phyloP scores from a whole-genome alignment of 2,329 filamentous ascomycete genomes.

The Colletotrichum higginsianum region DNA sequence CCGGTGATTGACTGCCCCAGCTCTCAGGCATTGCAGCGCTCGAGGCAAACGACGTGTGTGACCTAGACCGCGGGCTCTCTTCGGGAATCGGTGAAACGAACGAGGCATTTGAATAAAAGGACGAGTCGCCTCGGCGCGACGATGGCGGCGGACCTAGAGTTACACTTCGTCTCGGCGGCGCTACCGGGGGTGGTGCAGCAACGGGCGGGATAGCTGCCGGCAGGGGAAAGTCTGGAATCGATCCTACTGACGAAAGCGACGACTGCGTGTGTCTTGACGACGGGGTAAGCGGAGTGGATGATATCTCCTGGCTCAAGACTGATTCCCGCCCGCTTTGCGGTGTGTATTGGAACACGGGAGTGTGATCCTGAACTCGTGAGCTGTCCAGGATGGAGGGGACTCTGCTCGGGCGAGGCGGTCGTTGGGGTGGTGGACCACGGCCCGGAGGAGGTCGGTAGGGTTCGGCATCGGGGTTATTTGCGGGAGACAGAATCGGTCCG shows the following conservation, averaged over 20 bases:
- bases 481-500: conserved; percentile 55
- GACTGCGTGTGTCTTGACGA: conserved; percentile 68
- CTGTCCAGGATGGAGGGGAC: conserved; percentile 73
- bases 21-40: conserved; percentile 80
- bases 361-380: conserved; percentile 69
- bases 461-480: conserved; percentile 52
- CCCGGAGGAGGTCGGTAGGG: conserved; percentile 67
- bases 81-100: conserved; percentile 84
- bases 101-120: conserved; percentile 76
- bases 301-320: conserved; percentile 52
- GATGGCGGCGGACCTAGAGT: conserved; percentile 73
- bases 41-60: conserved; percentile 78
- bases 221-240: conserved; percentile 72
- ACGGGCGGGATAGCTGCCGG: conserved; percentile 52
- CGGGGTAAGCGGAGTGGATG: conserved; percentile 63
- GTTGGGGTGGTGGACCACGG: conserved; percentile 66
- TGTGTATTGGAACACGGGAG: conserved; percentile 66
- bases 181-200: conserved; percentile 44
- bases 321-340: conserved; percentile 56
- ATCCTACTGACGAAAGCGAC: conserved; percentile 67
- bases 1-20: conserved; percentile 70
- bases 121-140: conserved; percentile 72
- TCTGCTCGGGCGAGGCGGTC: conserved; percentile 72
- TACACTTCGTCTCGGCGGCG: conserved; percentile 63
- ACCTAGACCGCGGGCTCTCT: conserved; percentile 72